phyloP scores from a whole-genome alignment of 179 eudicot genomes.

The Camellia oleifera region DNA sequence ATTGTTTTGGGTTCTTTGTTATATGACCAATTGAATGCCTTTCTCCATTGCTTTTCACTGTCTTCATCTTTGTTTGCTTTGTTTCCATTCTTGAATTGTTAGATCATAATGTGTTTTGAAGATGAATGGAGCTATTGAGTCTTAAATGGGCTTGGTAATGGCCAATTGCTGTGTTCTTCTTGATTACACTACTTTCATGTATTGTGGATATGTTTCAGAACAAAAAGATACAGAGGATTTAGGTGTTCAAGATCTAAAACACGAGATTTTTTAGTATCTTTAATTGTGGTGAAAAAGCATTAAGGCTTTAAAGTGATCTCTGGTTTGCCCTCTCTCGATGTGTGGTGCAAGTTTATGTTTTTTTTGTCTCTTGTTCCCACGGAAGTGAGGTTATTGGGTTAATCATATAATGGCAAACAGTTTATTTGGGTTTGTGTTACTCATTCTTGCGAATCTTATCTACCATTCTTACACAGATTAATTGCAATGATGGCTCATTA shows the following conservation, averaged over 20 bases:
- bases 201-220: background rate
- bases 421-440: too few species aligned
- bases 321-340: background rate
- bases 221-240: too few species aligned
- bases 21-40: background rate
- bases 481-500: background rate
- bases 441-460: too few species aligned
- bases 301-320: too few species aligned
- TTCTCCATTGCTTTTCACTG: too few species aligned
- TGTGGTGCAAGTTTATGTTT: background rate
- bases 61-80: too few species aligned
- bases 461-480: background rate
- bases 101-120: background rate
- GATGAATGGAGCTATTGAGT: background rate
- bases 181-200: background rate
- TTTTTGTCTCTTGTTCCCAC: too few species aligned
- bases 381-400: too few species aligned
- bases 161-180: background rate
- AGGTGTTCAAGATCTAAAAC: too few species aligned
- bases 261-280: too few species aligned
- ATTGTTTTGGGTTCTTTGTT: background rate
- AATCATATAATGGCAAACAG: too few species aligned
- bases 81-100: background rate
- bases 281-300: background rate
- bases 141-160: background rate